Evolutionary conservation across 177 flowering plant genomes (phyloP), one percentile per base, ranked within the genome.

Genomic region (Vitis hybrid): DNA sequence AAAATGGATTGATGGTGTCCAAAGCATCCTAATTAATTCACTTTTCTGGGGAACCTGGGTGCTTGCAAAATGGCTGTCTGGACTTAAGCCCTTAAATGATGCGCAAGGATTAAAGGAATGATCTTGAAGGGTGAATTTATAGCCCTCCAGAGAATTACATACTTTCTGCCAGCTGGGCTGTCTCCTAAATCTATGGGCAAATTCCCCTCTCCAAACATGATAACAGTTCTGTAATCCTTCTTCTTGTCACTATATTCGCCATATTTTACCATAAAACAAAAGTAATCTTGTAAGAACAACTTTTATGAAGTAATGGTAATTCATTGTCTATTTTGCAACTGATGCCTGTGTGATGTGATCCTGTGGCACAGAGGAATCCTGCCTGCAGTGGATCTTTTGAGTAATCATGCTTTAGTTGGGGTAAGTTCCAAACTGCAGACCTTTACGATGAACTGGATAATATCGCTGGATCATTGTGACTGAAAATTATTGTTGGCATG

Each of bases 321-420:
- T 67, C 51, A 55, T 68, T 22, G 51, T n/a, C 31, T n/a, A 11
- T 4, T 2, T 55, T 51, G 45, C 58, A n/a, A 19, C 62, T 77
- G 69, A 77, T 68, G 10, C 65, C 64, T 72, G 15, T 75, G n/a
- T 73, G 16, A 1, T 69, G 49, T 79, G 51, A 45, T 81, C 53
- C 3, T 74, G 10, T 81, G 71, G 52, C 69, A 77, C 97, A 94
- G 99, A n/a, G 99, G 99, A 67, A 89, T 94, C 70, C 80, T 94
- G 75, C 90, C 97, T 68, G 99, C 99, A 29, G 71, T 94, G n/a
- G 97, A 90, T 70, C 67, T 91, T 55, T 49, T 93, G 68, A 68
- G 88, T 58, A 60, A 49, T 5, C 62, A 86, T 69, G 83, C 72
- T 65, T 60, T 91, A 68, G 98, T 91, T 78, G 98, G 96, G 90